Evolutionary conservation across 768 basidiomycete genomes (phyloP), one percentile per base, ranked within the genome.

Genomic region (Kwoniella pini): DNA sequence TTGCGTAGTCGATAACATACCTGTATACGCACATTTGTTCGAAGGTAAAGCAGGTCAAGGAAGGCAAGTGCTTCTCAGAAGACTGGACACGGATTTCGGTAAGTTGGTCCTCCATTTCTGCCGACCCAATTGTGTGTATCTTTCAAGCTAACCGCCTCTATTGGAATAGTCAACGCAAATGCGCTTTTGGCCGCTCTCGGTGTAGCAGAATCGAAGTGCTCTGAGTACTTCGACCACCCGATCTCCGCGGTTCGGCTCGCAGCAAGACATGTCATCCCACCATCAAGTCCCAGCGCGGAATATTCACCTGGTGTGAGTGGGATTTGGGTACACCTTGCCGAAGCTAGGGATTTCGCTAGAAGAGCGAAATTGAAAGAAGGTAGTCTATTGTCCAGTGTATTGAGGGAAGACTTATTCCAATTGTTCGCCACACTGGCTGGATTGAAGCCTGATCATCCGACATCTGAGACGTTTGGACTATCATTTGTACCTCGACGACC

Each of bases 11-110:
- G 66, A 71, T 24, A 63, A 71, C 24, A 74, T 74, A 6, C 72
- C 72, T 2, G 69, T 74, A 0, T 74, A 74, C 45, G 54, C 60
- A 11, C 64, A 68, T 57, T 2, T 58, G 11, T 55, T 53, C 13
- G 58, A 56, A 6, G 53, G 33, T 45, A 58, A 59, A 26, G 45
- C 57, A 26, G 51, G 56, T 15, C 52, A 55, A 21, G 48, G 45
- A 7, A 49, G 52, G 40, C 45, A 54, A 40, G 57, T 55, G 1
- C 28, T 74, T 7, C 63, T 71, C 33, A 60, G 73, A 36, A 36
- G 73, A 22, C 44, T 75, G 17, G 73, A 75, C 46, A 64, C 63
- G 4, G 73, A 75, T 59, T 75, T 68, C 44, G 69, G 68, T 72
- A 39, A 65, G 68, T 68, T n/a, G n/a, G n/a, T 27, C 31, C 38